Evolutionary conservation across 805 yeast genomes (phyloP).

Genomic region (Hanseniaspora meyeri): DNA sequence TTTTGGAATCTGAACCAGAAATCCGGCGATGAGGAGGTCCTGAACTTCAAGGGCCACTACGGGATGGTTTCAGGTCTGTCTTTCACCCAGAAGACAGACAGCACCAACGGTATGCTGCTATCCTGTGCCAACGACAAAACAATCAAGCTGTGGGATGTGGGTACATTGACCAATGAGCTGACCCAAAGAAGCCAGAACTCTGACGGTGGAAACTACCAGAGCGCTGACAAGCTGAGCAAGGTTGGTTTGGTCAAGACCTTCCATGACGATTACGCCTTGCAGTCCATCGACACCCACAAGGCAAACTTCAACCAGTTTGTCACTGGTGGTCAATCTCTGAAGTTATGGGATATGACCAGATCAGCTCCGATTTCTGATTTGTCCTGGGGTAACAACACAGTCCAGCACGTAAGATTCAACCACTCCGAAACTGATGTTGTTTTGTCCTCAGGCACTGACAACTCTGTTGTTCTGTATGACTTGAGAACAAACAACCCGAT

Average conservation of each 20-base stretch:
- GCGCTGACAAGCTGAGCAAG: slow-evolving; percentile 26
- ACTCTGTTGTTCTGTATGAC: slow-evolving; percentile 82
- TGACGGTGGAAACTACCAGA: slow-evolving; percentile 21
- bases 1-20: slow-evolving; percentile 70
- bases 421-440: slow-evolving; percentile 77
- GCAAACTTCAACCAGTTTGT: slow-evolving; percentile 54
- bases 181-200: slow-evolving; percentile 17
- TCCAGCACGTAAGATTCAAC: slow-evolving; percentile 72
- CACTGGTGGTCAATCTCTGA: slow-evolving; percentile 82
- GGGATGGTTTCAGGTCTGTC: slow-evolving; percentile 79
- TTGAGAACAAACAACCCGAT: slow-evolving; percentile 81
- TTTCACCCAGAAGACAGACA: slow-evolving; percentile 43
- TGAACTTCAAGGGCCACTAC: slow-evolving; percentile 76
- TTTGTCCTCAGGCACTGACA: slow-evolving; percentile 84
- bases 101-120: slow-evolving; percentile 41
- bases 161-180: slow-evolving; percentile 37
- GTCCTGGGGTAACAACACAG: slow-evolving; percentile 95
- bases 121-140: slow-evolving; percentile 89
- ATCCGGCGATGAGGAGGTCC: slow-evolving; percentile 45
- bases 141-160: slow-evolving; percentile 77
- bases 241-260: slow-evolving; percentile 64
- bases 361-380: slow-evolving; percentile 64
- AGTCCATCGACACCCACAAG: slow-evolving; percentile 76
- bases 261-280: slow-evolving; percentile 72
- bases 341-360: slow-evolving; percentile 83